Base-by-base conservation (phyloP, 441 rosid species). In the Bruguiera hainesii region DNA sequence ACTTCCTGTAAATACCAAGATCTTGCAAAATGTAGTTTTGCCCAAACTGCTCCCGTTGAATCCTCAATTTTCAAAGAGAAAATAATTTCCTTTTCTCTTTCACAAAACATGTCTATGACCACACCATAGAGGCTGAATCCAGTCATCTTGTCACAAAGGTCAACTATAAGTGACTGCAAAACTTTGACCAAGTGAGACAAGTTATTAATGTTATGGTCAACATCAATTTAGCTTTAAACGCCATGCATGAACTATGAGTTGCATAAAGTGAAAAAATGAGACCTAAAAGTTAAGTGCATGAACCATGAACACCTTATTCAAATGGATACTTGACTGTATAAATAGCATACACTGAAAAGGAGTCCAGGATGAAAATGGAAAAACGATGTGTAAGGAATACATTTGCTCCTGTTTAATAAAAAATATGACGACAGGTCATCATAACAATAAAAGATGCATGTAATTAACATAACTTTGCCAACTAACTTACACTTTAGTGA, bases 51-150 rank as follows among this genome's bases (percentile, higher is more conserved):
- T 75, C 96, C 98, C 7, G 88, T 84, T 72, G 78, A 31, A 81
- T 95, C 99, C 72, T 87, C 85, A 39, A 95, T 76, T 77, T 78
- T 81, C 73, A 95, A 64, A 46, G 84, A 87, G 77, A 89, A 90
- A 15, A 82, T 71, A 67, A 82, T 73, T 64, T 78, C 81, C 51
- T 71, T 68, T 28, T 77, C 81, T 67, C 66, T 71, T 76, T 87
- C 88, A 64, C 78, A 62, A 53, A 39, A 73, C 16, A 86, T 66
- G 48, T 92, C 90, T 60, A 73, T 72, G 64, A 92, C 90, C 50
- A 86, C 73, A 21, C 95, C 96, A 73, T 87, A 92, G 56, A 95
- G 91, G 80, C 95, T 89, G 84, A 95, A 69, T 59, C 95, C 81
- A 56, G 85, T 80, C 88, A 90, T 95, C 89, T 89, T 95, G 80